phyloP scores from a whole-genome alignment of 768 basidiomycete species.

The Pseudohyphozyma bogoriensis region DNA sequence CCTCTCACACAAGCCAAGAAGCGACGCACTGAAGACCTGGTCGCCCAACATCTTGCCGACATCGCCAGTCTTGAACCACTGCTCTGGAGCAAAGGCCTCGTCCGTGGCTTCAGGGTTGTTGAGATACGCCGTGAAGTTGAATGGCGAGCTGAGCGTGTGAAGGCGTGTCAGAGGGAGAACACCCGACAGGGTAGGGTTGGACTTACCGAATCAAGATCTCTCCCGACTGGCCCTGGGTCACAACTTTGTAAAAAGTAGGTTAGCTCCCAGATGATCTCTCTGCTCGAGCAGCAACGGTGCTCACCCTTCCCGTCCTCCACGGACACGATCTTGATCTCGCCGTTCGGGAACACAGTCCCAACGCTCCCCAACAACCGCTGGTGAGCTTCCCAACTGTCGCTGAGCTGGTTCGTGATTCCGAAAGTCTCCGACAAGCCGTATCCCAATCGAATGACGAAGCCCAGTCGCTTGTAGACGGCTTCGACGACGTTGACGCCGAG shows the following conservation, averaged over 20 bases:
- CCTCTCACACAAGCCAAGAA: background rate
- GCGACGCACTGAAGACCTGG: constrained; percentile 17
- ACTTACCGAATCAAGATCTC: constrained; percentile 30
- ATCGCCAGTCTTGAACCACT: constrained; percentile 34
- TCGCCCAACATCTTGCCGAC: too few species aligned
- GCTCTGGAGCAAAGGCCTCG: constrained; percentile 27
- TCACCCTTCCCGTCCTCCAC: constrained; percentile 16
- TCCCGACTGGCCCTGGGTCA: constrained; percentile 20
- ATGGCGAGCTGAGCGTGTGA: constrained; percentile 2
- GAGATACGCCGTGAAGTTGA: constrained; percentile 31
- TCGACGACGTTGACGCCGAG: constrained; percentile 29
- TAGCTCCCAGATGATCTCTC: background rate
- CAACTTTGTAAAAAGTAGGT: background rate
- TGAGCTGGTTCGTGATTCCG: constrained; percentile 23
- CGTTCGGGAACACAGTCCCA: constrained; percentile 12
- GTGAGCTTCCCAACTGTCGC: constrained; percentile 27
- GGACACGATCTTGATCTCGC: constrained; percentile 24
- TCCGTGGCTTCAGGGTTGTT: constrained; percentile 29
- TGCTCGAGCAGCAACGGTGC: too few species aligned
- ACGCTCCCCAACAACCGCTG: constrained; percentile 25
- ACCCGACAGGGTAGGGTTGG: too few species aligned
- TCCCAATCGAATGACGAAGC: constrained; percentile 32
- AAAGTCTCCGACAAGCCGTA: constrained; percentile 33
- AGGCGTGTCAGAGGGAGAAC: too few species aligned
- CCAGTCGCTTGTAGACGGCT: constrained; percentile 30